Base-by-base conservation (phyloP, 139 green algal species). In the Gonium pectorale region DNA sequence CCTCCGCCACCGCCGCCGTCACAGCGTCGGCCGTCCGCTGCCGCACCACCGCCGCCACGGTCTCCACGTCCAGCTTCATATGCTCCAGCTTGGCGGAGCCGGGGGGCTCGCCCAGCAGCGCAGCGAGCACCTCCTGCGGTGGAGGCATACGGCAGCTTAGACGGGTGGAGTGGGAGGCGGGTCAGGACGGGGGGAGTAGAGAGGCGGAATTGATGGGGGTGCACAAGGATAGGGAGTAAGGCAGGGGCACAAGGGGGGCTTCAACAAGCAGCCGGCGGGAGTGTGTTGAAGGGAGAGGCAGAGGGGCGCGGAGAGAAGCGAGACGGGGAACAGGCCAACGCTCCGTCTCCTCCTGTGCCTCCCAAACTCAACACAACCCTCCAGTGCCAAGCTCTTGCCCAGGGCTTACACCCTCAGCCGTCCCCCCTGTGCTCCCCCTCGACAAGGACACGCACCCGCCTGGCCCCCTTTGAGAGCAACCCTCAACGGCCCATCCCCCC, bases 21-120 rank as follows among this genome's bases (percentile, higher is more conserved):
- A 37, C 54, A 0, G 75, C 75, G 4, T 82, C 75, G 1, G 41
- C 11, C 75, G n/a, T 44, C 21, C 75, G 75, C 75, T 82, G 75
- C 75, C 41, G 13, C 46, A 71, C 75, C 24, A 72, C 40, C 37
- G 75, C 56, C 26, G 59, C 75, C n/a, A 82, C 56, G 1, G 40
- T 17, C 31, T 71, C 75, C 59, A 82, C 75, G 59, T 71, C 59
- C n/a, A 82, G 59, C 9, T 41, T 59, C 75, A 82, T 72, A 59
- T 82, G 75, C 75, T 82, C 75, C 75, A 82, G 75, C 56, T 82
- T 82, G 40, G 75, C 38, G 59, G 75, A 82, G 3, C 26, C 43
- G n/a, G 40, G 33, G 15, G 75, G 56, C 59, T 82, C 75, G 56
- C 59, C 59, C 41, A 82, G 59, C 27, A 82, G 29, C 0, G 41